Conservation (phyloP, 148 eudicot genomes). For the Gaultheria prostrata region DNA sequence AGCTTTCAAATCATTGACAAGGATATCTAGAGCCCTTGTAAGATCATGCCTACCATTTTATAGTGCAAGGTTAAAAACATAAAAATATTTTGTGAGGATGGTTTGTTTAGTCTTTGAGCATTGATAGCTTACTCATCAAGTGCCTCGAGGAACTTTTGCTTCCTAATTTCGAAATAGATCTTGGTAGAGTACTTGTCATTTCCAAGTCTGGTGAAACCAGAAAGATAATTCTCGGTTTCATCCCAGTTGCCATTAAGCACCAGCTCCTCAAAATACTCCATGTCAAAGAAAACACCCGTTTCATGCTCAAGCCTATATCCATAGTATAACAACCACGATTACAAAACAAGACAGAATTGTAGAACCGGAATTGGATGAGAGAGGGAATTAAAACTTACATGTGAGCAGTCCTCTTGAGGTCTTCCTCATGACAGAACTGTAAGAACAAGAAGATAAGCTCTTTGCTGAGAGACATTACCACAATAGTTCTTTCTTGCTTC, state of each 20-base stretch:
- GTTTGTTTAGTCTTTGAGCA: background rate
- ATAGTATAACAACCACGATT: background rate
- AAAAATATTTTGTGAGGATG: background rate
- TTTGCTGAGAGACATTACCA: conserved; percentile 18
- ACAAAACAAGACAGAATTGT: background rate
- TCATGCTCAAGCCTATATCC: conserved; percentile 28
- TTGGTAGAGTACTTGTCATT: conserved; percentile 11
- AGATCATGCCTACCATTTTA: conserved; percentile 15
- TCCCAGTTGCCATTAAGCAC: conserved; percentile 21
- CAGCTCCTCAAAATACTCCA: conserved; percentile 20
- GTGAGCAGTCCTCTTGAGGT: conserved; percentile 32
- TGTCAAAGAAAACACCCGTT: conserved; percentile 21
- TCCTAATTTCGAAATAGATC: conserved; percentile 23
- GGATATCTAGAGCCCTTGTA: conserved; percentile 23
- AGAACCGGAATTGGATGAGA: background rate
- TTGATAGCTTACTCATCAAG: conserved; percentile 19
- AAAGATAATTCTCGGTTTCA: conserved; percentile 21
- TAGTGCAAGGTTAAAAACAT: background rate
- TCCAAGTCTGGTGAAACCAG: conserved; percentile 13
- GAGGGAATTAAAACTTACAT: conserved; percentile 19
- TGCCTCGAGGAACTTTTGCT: conserved; percentile 30
- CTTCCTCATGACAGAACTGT: conserved; percentile 37
- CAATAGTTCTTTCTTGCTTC: conserved; percentile 4
- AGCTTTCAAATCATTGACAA: conserved; percentile 25
- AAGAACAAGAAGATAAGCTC: conserved; percentile 33